Conservation (phyloP, 305 asterid genomes). For the Solanum chacoense region DNA sequence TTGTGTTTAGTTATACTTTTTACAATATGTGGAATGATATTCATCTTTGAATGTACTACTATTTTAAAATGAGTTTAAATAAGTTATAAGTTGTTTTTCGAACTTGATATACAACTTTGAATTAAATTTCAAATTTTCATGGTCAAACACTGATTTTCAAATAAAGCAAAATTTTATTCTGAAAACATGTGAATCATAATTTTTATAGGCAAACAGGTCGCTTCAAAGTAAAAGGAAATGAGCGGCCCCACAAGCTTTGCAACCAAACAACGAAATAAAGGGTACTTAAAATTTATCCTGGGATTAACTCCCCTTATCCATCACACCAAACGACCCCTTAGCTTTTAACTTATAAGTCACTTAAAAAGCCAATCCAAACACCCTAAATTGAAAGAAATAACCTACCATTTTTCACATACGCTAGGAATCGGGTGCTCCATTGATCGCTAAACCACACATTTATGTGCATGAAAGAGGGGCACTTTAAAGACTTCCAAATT, state of each 20-base stretch:
- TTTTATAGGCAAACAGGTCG: too few species aligned
- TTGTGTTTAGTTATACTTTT: too few species aligned
- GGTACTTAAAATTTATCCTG: too few species aligned
- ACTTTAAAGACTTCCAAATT: not conserved
- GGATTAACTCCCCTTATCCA: too few species aligned
- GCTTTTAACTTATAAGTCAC: not conserved
- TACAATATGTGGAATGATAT: not conserved
- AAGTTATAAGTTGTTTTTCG: not conserved
- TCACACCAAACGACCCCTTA: too few species aligned
- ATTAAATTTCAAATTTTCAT: too few species aligned
- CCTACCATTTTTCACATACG: not conserved
- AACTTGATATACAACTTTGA: not conserved
- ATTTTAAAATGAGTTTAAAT: not conserved
- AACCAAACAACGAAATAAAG: too few species aligned
- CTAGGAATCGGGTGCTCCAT: not conserved
- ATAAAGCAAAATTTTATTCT: not conserved
- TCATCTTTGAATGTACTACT: not conserved
- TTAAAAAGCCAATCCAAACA: not conserved
- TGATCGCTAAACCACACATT: not conserved
- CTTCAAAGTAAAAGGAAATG: not conserved
- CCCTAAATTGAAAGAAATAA: not conserved
- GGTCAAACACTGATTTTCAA: not conserved
- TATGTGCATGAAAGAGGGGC: not conserved
- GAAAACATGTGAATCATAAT: too few species aligned
- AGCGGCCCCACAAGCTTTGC: not conserved